A percentile compares a stretch with the other conserved stretches of the same genome.
phyloP scores from a whole-genome alignment of 805 yeast species.

The Ogataea thermomethanolica region DNA sequence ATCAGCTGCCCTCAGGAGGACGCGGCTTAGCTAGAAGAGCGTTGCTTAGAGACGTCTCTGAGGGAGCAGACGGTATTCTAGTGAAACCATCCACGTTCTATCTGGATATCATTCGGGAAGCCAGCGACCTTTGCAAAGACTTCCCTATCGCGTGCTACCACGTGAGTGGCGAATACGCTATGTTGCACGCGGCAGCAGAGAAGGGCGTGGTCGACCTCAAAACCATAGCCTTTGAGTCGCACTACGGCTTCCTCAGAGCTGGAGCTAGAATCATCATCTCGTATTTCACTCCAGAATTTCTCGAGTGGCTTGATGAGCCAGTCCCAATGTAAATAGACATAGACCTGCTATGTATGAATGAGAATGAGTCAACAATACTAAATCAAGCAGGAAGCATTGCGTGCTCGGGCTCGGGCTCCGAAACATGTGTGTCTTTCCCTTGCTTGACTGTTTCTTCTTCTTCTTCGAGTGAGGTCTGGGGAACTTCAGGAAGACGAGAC shows the following conservation, averaged over 20 bases:
- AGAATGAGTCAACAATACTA: background rate
- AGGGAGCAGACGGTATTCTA: conserved; percentile 94
- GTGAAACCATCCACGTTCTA: conserved; percentile 96
- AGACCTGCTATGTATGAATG: conserved; percentile 4
- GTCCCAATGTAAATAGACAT: conserved; percentile 17
- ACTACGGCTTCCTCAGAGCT: conserved; percentile 88
- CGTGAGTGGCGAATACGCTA: conserved; percentile 95
- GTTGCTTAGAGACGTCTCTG: conserved; percentile 74
- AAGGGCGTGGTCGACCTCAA: conserved; percentile 88
- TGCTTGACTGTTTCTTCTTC: conserved; percentile 13
- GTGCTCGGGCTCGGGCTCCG: conserved; percentile 6
- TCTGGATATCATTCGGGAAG: conserved; percentile 86
- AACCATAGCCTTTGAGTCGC: conserved; percentile 76
- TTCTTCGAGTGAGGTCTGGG: conserved; percentile 15
- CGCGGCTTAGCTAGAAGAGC: conserved; percentile 94
- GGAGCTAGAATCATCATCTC: conserved; percentile 91
- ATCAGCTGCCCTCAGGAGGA: conserved; percentile 92
- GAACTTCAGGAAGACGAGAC: conserved; percentile 30
- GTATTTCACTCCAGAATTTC: conserved; percentile 92
- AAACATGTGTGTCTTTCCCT: conserved; percentile 18
- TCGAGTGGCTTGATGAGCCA: conserved; percentile 75
- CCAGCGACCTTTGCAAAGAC: conserved; percentile 74
- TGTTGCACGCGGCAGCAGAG: conserved; percentile 98
- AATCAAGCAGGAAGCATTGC: conserved; percentile 4
- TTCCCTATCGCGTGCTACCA: conserved; percentile 93